These are phyloP conservation scores for Nissolia schottii DNA, from an alignment of 306 rosid genomes.

Conservation along the genomic window DNA sequence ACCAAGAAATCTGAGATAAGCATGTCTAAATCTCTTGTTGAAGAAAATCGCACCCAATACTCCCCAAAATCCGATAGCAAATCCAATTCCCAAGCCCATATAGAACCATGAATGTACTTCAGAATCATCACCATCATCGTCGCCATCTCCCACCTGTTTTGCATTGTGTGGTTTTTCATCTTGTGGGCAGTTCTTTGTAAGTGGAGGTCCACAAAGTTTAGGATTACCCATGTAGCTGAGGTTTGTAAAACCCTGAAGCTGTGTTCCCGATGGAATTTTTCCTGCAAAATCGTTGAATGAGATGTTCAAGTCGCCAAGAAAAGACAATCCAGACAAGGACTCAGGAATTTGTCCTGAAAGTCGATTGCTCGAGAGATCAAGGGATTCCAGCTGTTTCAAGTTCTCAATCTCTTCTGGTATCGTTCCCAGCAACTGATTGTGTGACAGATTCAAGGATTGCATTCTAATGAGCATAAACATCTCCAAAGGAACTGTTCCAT, in stretches of 20 bases:
- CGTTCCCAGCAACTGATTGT: constrained; percentile 18
- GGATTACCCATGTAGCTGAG: no score
- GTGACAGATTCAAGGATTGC: constrained; percentile 23
- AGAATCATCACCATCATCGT: not conserved
- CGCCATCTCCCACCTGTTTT: not conserved
- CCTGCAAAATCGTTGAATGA: constrained; percentile 31
- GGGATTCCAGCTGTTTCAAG: not conserved
- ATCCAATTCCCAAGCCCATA: no score
- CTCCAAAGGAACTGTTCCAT: constrained; percentile 22
- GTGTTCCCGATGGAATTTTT: constrained; percentile 21
- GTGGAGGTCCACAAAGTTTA: no score
- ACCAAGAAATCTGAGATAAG: no score
- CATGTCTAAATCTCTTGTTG: constrained; percentile 8
- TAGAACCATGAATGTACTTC: no score
- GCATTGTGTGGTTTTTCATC: not conserved
- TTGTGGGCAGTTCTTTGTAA: no score
- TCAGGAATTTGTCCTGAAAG: constrained; percentile 23
- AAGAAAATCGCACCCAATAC: not conserved
- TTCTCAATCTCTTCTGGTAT: constrained; percentile 23
- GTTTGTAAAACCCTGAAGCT: no score
- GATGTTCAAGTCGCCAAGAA: constrained; percentile 12
- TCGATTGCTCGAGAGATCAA: constrained; percentile 13
- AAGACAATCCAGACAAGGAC: constrained; percentile 3
- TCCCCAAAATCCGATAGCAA: no score
- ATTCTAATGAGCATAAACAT: not conserved